Evolutionary conservation across 495 filamentous ascomycete genomes (phyloP).

Genomic region (Xylaria longipes): DNA sequence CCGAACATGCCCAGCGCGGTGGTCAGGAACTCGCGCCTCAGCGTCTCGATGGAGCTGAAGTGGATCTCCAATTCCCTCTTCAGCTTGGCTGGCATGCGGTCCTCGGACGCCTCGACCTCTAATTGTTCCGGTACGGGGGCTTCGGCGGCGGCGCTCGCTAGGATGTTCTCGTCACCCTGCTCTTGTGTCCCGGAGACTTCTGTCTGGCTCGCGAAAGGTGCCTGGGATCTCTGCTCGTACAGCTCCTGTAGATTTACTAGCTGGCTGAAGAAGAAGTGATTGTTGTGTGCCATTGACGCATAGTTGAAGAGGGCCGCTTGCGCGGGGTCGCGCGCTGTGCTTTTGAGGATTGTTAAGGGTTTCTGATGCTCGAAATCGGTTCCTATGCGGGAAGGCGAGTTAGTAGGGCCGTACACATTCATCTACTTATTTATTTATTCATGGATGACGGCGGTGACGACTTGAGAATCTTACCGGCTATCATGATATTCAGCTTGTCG

Average conservation of each 20-base stretch:
- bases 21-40: constrained; percentile 77
- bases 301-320: constrained; percentile 88
- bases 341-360: constrained; percentile 71
- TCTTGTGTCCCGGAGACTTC: neutral
- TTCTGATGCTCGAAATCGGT: constrained; percentile 63
- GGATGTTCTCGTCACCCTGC: neutral
- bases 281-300: constrained; percentile 95
- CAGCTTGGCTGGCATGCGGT: constrained; percentile 42
- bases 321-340: constrained; percentile 77
- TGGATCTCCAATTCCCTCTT: constrained; percentile 57
- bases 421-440: neutral
- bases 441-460: neutral
- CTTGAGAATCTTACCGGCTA: constrained; percentile 63
- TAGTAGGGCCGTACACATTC: neutral
- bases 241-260: constrained; percentile 58
- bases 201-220: neutral
- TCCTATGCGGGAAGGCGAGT: constrained; percentile 44
- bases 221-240: constrained; percentile 30
- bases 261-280: constrained; percentile 88
- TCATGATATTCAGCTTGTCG: constrained; percentile 75
- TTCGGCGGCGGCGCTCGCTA: neutral
- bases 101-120: constrained; percentile 23
- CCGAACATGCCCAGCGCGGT: constrained; percentile 95
- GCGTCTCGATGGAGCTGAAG: constrained; percentile 82
- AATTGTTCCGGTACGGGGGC: neutral